Percentiles rank a stretch among this genome's conserved stretches.
phyloP scores from a whole-genome alignment of 2,329 filamentous ascomycete genomes.

The Ceratocystis colombiana region DNA sequence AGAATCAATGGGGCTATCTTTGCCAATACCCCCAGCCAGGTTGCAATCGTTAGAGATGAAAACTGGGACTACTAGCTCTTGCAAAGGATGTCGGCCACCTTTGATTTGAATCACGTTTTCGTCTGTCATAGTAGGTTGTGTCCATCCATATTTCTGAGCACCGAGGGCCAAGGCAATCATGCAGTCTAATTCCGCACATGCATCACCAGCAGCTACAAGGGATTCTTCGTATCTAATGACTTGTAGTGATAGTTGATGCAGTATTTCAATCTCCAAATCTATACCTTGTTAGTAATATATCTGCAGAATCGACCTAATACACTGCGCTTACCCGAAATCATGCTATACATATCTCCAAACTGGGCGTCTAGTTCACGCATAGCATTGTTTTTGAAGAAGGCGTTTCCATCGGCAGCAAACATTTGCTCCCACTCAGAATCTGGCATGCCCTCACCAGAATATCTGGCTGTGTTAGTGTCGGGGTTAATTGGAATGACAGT shows the following conservation, averaged over 20 bases:
- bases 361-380: constrained; percentile 73
- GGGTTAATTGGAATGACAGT: constrained; percentile 58
- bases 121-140: constrained; percentile 56
- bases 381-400: constrained; percentile 76
- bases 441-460: constrained; percentile 49
- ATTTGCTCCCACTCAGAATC: constrained; percentile 63
- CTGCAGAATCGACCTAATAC: not conserved
- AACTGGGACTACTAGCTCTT: constrained; percentile 68
- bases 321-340: constrained; percentile 60
- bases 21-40: constrained; percentile 51
- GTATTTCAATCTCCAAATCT: constrained; percentile 84
- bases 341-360: constrained; percentile 74
- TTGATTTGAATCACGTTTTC: constrained; percentile 63
- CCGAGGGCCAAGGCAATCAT: constrained; percentile 69
- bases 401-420: constrained; percentile 59
- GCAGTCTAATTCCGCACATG: constrained; percentile 80
- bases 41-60: constrained; percentile 76
- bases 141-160: constrained; percentile 63
- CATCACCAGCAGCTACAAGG: constrained; percentile 60
- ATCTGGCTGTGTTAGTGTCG: constrained; percentile 41
- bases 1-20: constrained; percentile 10
- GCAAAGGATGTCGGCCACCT: constrained; percentile 74
- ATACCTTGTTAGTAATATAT: constrained; percentile 12
- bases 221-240: constrained; percentile 59
- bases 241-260: constrained; percentile 62